phyloP scores from a whole-genome alignment of 352 stramenopile genomes.

The Globisporangium paddicum region DNA sequence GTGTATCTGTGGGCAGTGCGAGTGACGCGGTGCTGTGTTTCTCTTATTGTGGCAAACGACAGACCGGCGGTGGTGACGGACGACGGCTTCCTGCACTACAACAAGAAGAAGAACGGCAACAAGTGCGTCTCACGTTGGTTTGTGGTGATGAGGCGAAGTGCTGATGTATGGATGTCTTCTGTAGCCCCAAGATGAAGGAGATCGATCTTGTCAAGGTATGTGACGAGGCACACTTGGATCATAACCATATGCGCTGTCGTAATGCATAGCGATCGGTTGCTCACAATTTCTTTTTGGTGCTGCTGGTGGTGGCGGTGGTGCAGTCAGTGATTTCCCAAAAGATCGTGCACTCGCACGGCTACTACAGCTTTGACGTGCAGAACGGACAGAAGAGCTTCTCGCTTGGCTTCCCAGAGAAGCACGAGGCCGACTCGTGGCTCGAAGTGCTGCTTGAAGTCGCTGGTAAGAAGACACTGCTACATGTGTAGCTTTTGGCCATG shows the following conservation, averaged over 20 bases:
- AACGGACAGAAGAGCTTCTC: constrained; percentile 31
- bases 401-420: constrained; percentile 44
- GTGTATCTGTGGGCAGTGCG: not conserved
- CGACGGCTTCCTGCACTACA: constrained; percentile 66
- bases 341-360: constrained; percentile 32
- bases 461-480: constrained; percentile 13
- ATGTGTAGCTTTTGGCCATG: not conserved
- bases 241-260: too few species aligned
- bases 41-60: constrained; percentile 8
- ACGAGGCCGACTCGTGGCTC: constrained; percentile 48
- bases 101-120: constrained; percentile 53
- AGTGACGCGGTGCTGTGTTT: not conserved
- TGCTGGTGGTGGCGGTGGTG: not conserved
- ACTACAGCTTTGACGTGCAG: constrained; percentile 63
- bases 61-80: constrained; percentile 46
- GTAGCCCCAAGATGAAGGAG: constrained; percentile 48
- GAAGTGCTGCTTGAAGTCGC: constrained; percentile 61
- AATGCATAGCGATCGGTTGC: not conserved
- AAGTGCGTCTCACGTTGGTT: not conserved
- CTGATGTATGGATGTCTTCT: not conserved
- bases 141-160: not conserved
- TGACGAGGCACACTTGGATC: too few species aligned
- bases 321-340: constrained; percentile 39
- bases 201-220: constrained; percentile 70
- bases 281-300: not conserved